phyloP scores from a whole-genome alignment of 257 asterid species.

The Lycium ferocissimum region DNA sequence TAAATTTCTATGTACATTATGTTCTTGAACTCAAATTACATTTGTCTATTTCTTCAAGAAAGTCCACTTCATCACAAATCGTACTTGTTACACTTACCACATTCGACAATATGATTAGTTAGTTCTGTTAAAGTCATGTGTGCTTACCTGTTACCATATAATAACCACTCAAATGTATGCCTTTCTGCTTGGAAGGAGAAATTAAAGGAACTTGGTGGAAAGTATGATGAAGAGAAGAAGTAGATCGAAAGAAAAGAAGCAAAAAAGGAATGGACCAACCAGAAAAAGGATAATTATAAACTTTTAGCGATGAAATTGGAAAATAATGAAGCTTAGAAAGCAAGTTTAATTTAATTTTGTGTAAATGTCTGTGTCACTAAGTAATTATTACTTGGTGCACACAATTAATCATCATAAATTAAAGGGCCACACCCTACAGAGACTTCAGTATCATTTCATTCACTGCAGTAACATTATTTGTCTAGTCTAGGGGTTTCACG shows the following conservation, averaged over 20 bases:
- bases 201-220: slow-evolving; percentile 5
- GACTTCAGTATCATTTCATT: too few species aligned
- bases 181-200: neutral
- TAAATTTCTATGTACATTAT: neutral
- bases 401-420: neutral
- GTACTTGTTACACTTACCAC: neutral
- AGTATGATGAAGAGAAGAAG: slow-evolving; percentile 37
- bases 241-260: slow-evolving; percentile 39
- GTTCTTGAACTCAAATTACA: neutral
- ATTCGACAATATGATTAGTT: neutral
- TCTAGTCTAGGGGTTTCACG: too few species aligned
- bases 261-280: slow-evolving; percentile 30
- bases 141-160: slow-evolving; percentile 5
- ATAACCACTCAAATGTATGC: slow-evolving; percentile 15
- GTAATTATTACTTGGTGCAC: slow-evolving; percentile 3
- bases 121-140: neutral
- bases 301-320: neutral
- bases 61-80: neutral
- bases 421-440: too few species aligned
- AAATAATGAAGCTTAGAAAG: slow-evolving; percentile 33
- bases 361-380: neutral
- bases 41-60: neutral
- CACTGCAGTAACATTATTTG: neutral
- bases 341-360: slow-evolving; percentile 1
- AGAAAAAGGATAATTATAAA: slow-evolving; percentile 5